Evolutionary conservation across 1,139 yeast genomes (phyloP).

Genomic region (Diutina scorzettiae): DNA sequence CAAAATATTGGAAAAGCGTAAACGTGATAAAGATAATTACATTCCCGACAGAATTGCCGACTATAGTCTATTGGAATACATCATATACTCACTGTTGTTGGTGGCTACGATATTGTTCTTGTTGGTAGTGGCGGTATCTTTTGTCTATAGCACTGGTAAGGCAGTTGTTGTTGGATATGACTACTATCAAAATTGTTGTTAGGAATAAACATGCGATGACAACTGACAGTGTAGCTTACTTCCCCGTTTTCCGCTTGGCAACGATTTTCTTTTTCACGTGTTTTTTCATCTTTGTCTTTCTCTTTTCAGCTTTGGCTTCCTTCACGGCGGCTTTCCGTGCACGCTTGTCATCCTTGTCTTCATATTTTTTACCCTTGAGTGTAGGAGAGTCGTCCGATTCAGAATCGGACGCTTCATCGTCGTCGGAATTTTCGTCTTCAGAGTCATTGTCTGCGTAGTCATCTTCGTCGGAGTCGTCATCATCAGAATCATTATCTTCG

Average conservation of each 20-base stretch:
- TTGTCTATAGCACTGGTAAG: neutral
- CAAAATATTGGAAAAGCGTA: neutral
- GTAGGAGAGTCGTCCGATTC: slow-evolving; percentile 10
- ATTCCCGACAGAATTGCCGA: neutral
- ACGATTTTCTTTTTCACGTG: slow-evolving; percentile 74
- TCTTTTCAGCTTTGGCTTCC: slow-evolving; percentile 73
- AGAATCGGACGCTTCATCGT: slow-evolving; percentile 10
- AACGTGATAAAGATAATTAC: neutral
- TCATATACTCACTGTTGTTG: neutral
- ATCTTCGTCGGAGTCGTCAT: slow-evolving; percentile 9
- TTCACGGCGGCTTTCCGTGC: slow-evolving; percentile 77
- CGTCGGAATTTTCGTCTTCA: slow-evolving; percentile 23
- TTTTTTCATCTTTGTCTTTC: slow-evolving; percentile 87
- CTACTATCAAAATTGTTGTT: neutral
- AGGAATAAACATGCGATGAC: neutral
- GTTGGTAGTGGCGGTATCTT: neutral
- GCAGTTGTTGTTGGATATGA: neutral
- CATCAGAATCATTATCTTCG: slow-evolving; percentile 16
- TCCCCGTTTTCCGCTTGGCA: slow-evolving; percentile 23
- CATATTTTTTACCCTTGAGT: slow-evolving; percentile 62
- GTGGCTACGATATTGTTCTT: neutral
- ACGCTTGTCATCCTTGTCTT: slow-evolving; percentile 77
- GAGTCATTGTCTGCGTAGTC: slow-evolving; percentile 20
- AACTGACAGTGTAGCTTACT: neutral
- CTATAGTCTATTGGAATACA: neutral